Percentiles rank a stretch among this genome's conserved stretches.
Conservation (phyloP, 495 filamentous ascomycete species). For the Penicillium robsamsonii region DNA sequence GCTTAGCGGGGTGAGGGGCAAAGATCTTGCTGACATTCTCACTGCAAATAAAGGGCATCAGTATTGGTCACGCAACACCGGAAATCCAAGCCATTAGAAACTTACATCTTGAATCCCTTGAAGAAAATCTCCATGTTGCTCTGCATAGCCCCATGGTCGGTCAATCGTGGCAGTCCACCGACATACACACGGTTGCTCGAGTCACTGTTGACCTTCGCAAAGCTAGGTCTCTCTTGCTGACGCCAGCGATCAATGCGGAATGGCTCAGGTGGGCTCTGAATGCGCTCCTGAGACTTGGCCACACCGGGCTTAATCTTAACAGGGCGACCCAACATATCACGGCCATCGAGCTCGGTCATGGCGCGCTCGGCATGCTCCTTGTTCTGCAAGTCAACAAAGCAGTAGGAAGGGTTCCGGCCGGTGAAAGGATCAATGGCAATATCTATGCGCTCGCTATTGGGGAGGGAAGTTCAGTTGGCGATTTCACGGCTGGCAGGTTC, state of each 20-base stretch:
- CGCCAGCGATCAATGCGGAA: slow-evolving; percentile 41
- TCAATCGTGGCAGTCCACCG: slow-evolving; percentile 58
- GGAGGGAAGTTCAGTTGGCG: slow-evolving; percentile 28
- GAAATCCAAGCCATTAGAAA: not conserved
- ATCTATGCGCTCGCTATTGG: slow-evolving; percentile 56
- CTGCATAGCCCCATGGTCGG: slow-evolving; percentile 53
- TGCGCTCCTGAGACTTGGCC: slow-evolving; percentile 35
- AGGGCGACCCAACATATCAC: slow-evolving; percentile 50
- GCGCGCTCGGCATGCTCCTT: slow-evolving; percentile 56
- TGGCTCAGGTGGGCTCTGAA: slow-evolving; percentile 20
- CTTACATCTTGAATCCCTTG: slow-evolving; percentile 53
- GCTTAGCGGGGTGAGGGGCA: slow-evolving; percentile 53
- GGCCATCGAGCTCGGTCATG: slow-evolving; percentile 54
- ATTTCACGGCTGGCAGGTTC: not conserved
- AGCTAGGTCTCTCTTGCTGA: slow-evolving; percentile 23
- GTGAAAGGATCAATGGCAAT: slow-evolving; percentile 67
- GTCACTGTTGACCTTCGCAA: slow-evolving; percentile 30
- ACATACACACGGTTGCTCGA: slow-evolving; percentile 60
- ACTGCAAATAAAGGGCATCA: slow-evolving; percentile 18
- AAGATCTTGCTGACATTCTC: slow-evolving; percentile 65
- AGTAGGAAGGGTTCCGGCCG: slow-evolving; percentile 68
- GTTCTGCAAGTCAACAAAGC: slow-evolving; percentile 62
- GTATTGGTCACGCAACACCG: not conserved
- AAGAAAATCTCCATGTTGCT: slow-evolving; percentile 58
- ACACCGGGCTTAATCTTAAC: slow-evolving; percentile 63